A percentile compares a stretch with the other conserved stretches of the same genome.
Conservation (phyloP, 345 rosid genomes). For the Acer campestre region DNA sequence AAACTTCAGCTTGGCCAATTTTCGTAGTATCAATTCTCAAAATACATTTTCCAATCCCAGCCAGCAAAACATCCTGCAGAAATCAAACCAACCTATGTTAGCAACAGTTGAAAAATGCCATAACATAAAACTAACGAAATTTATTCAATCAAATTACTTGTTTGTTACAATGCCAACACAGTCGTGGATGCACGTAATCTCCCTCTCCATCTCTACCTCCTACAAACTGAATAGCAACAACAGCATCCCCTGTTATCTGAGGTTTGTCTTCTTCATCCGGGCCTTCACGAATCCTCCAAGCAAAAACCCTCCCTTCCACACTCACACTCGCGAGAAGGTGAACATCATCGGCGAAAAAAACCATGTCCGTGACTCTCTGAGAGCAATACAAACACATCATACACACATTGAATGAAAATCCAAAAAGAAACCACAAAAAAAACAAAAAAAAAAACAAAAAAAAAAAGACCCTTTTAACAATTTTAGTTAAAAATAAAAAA, state of each 20-base stretch:
- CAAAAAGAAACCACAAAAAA: neutral
- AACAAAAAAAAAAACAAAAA: no score
- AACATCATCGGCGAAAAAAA: conserved; percentile 90
- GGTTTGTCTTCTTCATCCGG: conserved; percentile 72
- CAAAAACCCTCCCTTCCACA: conserved; percentile 70
- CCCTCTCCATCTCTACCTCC: conserved; percentile 36
- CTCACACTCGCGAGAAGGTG: conserved; percentile 90
- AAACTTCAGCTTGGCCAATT: conserved; percentile 61
- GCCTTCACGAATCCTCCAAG: conserved; percentile 82
- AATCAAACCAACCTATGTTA: neutral
- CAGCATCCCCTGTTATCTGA: conserved; percentile 63
- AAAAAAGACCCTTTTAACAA: neutral
- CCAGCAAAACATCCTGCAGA: conserved; percentile 79
- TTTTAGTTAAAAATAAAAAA: neutral
- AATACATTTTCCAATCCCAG: conserved; percentile 71
- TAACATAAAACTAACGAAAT: neutral
- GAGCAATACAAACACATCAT: conserved; percentile 11
- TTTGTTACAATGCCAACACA: conserved; percentile 95
- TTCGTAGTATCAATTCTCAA: conserved; percentile 75
- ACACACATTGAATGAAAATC: neutral
- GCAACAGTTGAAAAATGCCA: neutral
- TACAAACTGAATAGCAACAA: conserved; percentile 65
- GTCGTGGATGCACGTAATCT: conserved; percentile 66
- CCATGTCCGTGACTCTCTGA: conserved; percentile 93
- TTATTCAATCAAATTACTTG: conserved; percentile 48